A percentile compares a stretch with the other conserved stretches of the same genome.
These are phyloP conservation scores for Pleurotus eryngii DNA, from an alignment of 768 basidiomycete species.

Conservation along the genomic window DNA sequence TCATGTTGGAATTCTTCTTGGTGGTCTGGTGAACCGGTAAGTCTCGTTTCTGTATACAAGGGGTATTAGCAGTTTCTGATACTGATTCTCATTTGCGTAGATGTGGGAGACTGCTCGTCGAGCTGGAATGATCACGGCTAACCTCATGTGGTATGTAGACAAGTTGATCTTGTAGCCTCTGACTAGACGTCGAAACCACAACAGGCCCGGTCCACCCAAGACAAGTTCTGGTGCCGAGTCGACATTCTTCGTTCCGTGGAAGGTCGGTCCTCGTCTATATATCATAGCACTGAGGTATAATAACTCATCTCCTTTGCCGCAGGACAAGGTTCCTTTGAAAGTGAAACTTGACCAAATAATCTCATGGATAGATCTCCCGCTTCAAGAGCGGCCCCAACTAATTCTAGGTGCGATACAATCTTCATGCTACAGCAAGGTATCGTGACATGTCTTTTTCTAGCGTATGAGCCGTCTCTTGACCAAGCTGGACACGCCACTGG, in stretches of 20 bases:
- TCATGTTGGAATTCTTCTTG: constrained; percentile 67
- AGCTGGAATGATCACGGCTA: constrained; percentile 72
- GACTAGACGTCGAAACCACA: neutral
- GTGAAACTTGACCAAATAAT: constrained; percentile 77
- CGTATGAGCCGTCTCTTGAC: constrained; percentile 82
- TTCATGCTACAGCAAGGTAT: neutral
- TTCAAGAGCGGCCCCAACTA: constrained; percentile 70
- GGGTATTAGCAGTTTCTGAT: neutral
- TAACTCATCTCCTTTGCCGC: neutral
- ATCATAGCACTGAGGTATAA: constrained; percentile 6
- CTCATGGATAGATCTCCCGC: constrained; percentile 77
- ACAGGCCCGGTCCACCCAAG: constrained; percentile 79
- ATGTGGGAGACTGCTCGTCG: constrained; percentile 89
- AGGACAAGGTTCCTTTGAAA: constrained; percentile 62
- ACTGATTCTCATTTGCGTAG: constrained; percentile 29
- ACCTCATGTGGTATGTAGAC: constrained; percentile 81
- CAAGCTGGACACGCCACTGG: constrained; percentile 79
- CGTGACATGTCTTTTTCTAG: constrained; percentile 28
- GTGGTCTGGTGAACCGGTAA: constrained; percentile 90
- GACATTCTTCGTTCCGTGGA: constrained; percentile 80
- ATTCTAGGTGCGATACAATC: constrained; percentile 51
- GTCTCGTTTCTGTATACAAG: constrained; percentile 3
- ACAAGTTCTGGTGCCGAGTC: constrained; percentile 63
- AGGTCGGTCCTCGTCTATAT: constrained; percentile 33
- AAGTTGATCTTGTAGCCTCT: neutral